Percentiles rank a stretch among this genome's conserved stretches.
phyloP scores from a whole-genome alignment of 495 filamentous ascomycete species.

The Chaetomium cochliodes region DNA sequence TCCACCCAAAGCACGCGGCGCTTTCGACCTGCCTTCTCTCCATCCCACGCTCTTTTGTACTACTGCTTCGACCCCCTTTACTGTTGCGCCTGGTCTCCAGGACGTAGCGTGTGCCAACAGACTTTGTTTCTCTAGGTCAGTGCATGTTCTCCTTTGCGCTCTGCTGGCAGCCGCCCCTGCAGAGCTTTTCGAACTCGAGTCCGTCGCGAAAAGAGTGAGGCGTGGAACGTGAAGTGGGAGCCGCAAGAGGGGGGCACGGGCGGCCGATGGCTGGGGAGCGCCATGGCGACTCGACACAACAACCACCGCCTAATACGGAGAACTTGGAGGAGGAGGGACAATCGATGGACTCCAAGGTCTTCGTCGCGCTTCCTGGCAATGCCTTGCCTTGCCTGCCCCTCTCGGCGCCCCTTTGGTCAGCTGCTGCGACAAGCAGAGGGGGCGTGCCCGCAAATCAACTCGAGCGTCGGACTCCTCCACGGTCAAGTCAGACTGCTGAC shows the following conservation, averaged over 20 bases:
- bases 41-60: slow-evolving; percentile 41
- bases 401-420: not conserved
- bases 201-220: not conserved
- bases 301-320: not conserved
- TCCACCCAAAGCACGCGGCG: slow-evolving; percentile 38
- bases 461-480: slow-evolving; percentile 14
- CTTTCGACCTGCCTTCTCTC: slow-evolving; percentile 26
- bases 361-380: not conserved
- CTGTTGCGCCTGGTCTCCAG: slow-evolving; percentile 42
- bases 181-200: slow-evolving; percentile 3
- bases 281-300: not conserved
- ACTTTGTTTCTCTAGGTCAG: slow-evolving; percentile 33
- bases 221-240: slow-evolving; percentile 1
- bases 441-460: not conserved
- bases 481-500: slow-evolving; percentile 17
- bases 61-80: slow-evolving; percentile 31
- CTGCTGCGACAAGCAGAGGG: not conserved
- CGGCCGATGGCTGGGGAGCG: not conserved
- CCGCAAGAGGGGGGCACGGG: not conserved
- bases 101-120: slow-evolving; percentile 41
- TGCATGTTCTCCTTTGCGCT: slow-evolving; percentile 5
- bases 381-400: not conserved
- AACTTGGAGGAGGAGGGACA: not conserved
- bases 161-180: not conserved
- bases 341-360: not conserved